phyloP scores from a whole-genome alignment of 202 grass and related monocot genomes.

The Bolboschoenoplectus hybrid region DNA sequence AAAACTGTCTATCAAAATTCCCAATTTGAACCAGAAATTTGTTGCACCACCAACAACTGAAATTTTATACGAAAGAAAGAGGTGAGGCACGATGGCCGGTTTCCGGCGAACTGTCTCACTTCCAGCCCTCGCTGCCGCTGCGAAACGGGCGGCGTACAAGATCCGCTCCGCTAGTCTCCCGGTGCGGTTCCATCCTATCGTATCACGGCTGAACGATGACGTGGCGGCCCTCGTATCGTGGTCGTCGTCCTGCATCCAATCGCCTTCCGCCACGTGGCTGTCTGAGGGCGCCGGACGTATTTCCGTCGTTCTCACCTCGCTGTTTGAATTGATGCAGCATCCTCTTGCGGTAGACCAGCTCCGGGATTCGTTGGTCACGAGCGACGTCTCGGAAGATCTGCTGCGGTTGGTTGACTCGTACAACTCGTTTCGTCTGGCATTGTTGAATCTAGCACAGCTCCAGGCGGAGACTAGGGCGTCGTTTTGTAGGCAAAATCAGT shows the following conservation, averaged over 20 bases:
- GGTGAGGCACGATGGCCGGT: slow-evolving; percentile 40
- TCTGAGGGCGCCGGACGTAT: slow-evolving; percentile 52
- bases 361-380: slow-evolving; percentile 40
- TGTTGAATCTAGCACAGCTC: slow-evolving; percentile 45
- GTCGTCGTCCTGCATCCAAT: slow-evolving; percentile 11
- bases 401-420: slow-evolving; percentile 70
- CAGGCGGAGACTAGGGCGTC: slow-evolving; percentile 53
- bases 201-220: slow-evolving; percentile 60
- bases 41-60: neutral
- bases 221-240: slow-evolving; percentile 46
- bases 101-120: slow-evolving; percentile 73
- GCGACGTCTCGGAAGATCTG: slow-evolving; percentile 57
- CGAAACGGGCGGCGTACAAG: slow-evolving; percentile 53
- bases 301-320: slow-evolving; percentile 44
- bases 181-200: slow-evolving; percentile 74
- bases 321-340: slow-evolving; percentile 57
- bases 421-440: slow-evolving; percentile 52
- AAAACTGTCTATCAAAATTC: neutral
- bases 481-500: slow-evolving; percentile 48
- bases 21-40: slow-evolving; percentile 21
- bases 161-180: slow-evolving; percentile 68
- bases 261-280: slow-evolving; percentile 36
- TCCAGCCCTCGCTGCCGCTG: slow-evolving; percentile 38
- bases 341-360: slow-evolving; percentile 67
- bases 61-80: neutral